These are phyloP conservation scores for Thermomucor indicae-seudaticae DNA, from an alignment of 371 early-diverging fungal genomes.

Conservation along the genomic window DNA sequence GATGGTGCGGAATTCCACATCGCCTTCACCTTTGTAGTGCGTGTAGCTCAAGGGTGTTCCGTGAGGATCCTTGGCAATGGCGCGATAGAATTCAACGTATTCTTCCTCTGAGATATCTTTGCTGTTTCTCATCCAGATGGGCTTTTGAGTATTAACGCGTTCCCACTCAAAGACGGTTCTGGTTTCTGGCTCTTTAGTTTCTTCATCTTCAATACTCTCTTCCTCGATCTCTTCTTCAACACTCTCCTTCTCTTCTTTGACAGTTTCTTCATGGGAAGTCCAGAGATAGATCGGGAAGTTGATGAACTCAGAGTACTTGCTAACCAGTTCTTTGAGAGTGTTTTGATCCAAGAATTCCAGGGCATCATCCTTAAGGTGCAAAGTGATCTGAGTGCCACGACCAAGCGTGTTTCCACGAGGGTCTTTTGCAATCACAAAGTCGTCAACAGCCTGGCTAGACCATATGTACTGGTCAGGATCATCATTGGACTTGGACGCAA, in stretches of 20 bases:
- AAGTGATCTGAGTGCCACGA: slow-evolving; percentile 87
- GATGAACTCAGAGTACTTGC: slow-evolving; percentile 91
- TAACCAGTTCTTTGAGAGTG: slow-evolving; percentile 63
- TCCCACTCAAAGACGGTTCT: slow-evolving; percentile 54
- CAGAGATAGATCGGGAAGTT: slow-evolving; percentile 90
- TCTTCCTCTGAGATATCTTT: slow-evolving; percentile 75
- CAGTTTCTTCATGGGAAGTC: slow-evolving; percentile 47
- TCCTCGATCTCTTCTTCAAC: slow-evolving; percentile 47
- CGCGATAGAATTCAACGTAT: slow-evolving; percentile 82
- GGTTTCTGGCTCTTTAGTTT: slow-evolving; percentile 50
- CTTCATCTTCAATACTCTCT: slow-evolving; percentile 47
- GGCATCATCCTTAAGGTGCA: slow-evolving; percentile 88
- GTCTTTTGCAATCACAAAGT: slow-evolving; percentile 86
- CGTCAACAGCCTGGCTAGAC: slow-evolving; percentile 71
- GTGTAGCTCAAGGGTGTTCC: slow-evolving; percentile 60
- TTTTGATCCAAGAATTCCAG: slow-evolving; percentile 72
- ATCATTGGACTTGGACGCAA: slow-evolving; percentile 85
- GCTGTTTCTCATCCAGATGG: slow-evolving; percentile 89
- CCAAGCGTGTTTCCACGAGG: slow-evolving; percentile 78
- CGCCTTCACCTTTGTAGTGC: slow-evolving; percentile 88
- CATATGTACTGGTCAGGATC: slow-evolving; percentile 82
- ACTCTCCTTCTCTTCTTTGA: slow-evolving; percentile 26
- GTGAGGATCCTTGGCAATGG: slow-evolving; percentile 66
- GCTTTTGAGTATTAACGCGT: slow-evolving; percentile 78
- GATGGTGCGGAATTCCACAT: slow-evolving; percentile 79